Percentiles rank a stretch among this genome's conserved stretches.
These are phyloP conservation scores for Solanum dulcamara DNA, from an alignment of 257 asterid species.

Conservation along the genomic window DNA sequence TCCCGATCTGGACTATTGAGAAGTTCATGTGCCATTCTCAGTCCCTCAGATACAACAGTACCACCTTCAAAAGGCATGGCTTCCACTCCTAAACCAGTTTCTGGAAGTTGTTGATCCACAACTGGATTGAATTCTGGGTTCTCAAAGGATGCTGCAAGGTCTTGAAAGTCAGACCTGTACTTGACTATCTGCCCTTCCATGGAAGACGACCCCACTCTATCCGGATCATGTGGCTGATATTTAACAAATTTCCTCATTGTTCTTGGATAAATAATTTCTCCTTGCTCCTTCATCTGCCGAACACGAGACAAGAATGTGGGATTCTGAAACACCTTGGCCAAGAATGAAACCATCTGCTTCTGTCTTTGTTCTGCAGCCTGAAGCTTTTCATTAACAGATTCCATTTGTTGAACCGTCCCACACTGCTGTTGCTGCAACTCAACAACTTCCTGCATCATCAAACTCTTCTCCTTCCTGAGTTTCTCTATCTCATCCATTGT, in stretches of 20 bases:
- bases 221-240: conserved; percentile 26
- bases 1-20: conserved; percentile 12
- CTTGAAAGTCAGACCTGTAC: conserved; percentile 13
- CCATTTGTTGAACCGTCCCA: conserved; percentile 46
- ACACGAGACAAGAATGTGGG: conserved; percentile 35
- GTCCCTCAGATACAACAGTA: conserved; percentile 17
- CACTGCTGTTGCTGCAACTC: conserved; percentile 66
- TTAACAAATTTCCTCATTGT: conserved; percentile 36
- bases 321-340: conserved; percentile 61
- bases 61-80: conserved; percentile 15
- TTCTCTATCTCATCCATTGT: conserved; percentile 45
- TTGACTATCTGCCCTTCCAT: conserved; percentile 20
- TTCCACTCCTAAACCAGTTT: conserved; percentile 13
- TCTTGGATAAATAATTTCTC: conserved; percentile 34
- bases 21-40: conserved; percentile 13
- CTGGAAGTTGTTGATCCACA: conserved; percentile 16
- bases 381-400: conserved; percentile 52
- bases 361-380: conserved; percentile 64
- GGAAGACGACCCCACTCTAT: conserved; percentile 7
- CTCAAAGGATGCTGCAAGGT: neutral
- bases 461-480: conserved; percentile 51
- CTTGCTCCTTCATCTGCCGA: conserved; percentile 30
- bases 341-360: conserved; percentile 80
- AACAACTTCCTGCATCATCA: conserved; percentile 57
- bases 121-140: conserved; percentile 7